phyloP scores from a whole-genome alignment of 129 eudicot species.

The Ambrosia artemisiifolia region DNA sequence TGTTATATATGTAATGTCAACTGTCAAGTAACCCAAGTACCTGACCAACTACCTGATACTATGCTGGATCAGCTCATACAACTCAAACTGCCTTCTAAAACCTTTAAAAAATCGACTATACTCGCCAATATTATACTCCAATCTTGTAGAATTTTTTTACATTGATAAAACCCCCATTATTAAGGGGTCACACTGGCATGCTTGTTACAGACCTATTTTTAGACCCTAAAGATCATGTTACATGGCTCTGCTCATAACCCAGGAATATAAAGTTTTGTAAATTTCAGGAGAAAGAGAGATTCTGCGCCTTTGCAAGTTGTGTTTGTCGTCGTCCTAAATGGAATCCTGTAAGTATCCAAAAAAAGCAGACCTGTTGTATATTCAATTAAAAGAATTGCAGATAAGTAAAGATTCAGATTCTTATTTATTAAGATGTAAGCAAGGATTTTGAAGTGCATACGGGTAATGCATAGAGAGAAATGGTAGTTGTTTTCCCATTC shows the following conservation, averaged over 20 bases:
- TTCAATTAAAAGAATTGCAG: conserved; percentile 1
- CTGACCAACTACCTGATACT: too few species aligned
- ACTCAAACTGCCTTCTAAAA: not conserved
- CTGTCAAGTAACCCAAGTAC: too few species aligned
- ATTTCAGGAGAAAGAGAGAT: conserved; percentile 26
- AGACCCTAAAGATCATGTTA: not conserved
- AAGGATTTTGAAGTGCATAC: conserved; percentile 33
- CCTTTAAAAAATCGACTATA: not conserved
- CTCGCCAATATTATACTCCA: too few species aligned
- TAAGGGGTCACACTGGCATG: not conserved
- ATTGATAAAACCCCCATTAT: not conserved
- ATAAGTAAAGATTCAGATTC: not conserved
- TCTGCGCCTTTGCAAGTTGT: conserved; percentile 58
- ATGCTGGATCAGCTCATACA: too few species aligned
- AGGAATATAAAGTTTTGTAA: not conserved
- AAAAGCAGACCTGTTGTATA: conserved; percentile 56
- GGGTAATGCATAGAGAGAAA: conserved; percentile 75
- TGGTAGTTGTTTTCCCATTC: conserved; percentile 49
- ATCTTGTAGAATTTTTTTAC: not conserved
- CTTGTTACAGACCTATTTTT: not conserved
- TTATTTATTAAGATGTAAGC: not conserved
- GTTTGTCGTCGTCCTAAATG: conserved; percentile 67
- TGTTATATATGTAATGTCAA: too few species aligned
- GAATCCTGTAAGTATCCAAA: conserved; percentile 74
- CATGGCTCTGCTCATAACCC: not conserved